Base-by-base conservation (phyloP, 352 stramenopile genomes). In the Phytophthora sansomeana region DNA sequence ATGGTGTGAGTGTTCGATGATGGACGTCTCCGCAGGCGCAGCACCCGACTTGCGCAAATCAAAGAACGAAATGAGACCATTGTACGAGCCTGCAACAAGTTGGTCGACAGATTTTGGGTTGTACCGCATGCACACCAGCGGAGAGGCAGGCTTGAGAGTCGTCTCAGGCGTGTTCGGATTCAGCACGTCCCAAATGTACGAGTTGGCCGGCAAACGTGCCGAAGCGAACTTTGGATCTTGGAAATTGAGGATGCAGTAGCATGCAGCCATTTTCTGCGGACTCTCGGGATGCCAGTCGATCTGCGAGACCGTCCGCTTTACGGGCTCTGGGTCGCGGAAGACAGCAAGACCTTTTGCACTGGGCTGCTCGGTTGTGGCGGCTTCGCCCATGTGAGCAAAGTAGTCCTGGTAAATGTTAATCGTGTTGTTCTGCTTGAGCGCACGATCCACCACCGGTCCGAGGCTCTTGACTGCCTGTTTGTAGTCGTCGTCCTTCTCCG, bases 371-470 rank as follows among this genome's bases (percentile, higher is more conserved):
- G 90, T 98, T 38, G 89, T 98, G 54, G 97, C 91, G 60, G 86
- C 74, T 66, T 98, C 90, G 32, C 90, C 87, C 75, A 98, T 89
- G 71, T 97, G 79, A 50, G 91, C 83, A 75, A 98, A 98, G 74
- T 98, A 98, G 69, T 97, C 92, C 72, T 99, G 91, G 70, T 99
- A 99, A 51, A 99, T 98, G 78, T 99, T 97, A 53, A 99, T 98
- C 8, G 96, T 99, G 77, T 99, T 99, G 77, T 98, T 99, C 72
- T 99, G 96, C 73, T 98, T 97, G 81, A 99, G 96, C 52, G 93
- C 96, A 13, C 89, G 80, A 41, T 98, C 91, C 19, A 98, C 92
- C 58, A 98, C 81, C 0, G 94, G 94, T 1, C 95, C 95, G 5
- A 99, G 83, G 48, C 60, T 81, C 72, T 98, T 98, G 63, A 99